Evolutionary conservation across 495 filamentous ascomycete species (phyloP), one percentile per base, ranked within the genome.

Genomic region (Neohortaea acidophila): DNA sequence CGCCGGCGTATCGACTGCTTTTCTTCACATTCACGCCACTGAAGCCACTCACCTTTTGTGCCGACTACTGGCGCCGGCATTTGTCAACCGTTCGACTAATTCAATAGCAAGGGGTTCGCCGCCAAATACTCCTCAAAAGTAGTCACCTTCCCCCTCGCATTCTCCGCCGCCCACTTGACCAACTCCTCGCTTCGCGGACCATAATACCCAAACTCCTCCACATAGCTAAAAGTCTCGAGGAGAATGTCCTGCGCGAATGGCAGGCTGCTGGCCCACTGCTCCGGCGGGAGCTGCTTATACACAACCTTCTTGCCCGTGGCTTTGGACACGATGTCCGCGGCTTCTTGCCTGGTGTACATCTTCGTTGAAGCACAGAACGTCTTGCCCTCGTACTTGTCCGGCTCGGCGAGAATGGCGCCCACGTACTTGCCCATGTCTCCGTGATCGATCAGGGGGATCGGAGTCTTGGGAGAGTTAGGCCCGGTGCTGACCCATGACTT

Each of bases 361-460:
- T 28, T 51, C 1, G 48, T 53, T 0, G 68, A 62, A 2, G 60
- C 60, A 23, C 32, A 55, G 36, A 74, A 54, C 4, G 48, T 59
- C 46, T 58, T 63, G 11, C 66, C 67, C 15, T 56, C 56, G 44
- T 63, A 75, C 45, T 64, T 63, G 4, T 65, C 62, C 1, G 64
- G 65, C 15, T 66, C 54, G 7, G 59, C 59, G 1, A 75, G 54
- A 12, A 69, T 66, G 10, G 69, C 61, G 8, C 60, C 65, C 12
- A 71, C 55, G 44, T 60, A 72, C 41, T 70, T 70, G 0, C 67
- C 71, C 3, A 57, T 59, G 47, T 73, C 67, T 8, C 49, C 56
- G 5, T 41, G 51, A 7, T 69, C 61, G 36, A 73, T 58, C 17
- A 63, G 31, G 2, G 71, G 68, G 1, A 64, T 24, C 27, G 39